Percentiles rank a stretch among this genome's conserved stretches.
These are phyloP conservation scores for Malus sylvestris DNA, from an alignment of 306 rosid genomes.

Conservation along the genomic window DNA sequence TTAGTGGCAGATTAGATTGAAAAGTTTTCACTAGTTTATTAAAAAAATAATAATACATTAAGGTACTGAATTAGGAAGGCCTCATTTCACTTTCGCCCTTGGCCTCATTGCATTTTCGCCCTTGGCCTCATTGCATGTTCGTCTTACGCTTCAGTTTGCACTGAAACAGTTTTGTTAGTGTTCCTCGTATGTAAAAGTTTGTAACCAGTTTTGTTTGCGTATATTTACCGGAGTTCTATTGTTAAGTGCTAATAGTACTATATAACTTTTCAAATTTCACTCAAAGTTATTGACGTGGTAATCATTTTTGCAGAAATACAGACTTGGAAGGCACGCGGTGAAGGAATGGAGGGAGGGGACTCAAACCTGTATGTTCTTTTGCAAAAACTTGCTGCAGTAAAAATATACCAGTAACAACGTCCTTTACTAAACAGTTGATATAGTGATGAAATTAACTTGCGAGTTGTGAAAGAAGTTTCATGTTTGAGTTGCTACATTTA, in stretches of 20 bases:
- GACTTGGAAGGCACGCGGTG: slow-evolving; percentile 7
- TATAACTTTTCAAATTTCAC: background rate
- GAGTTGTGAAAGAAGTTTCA: background rate
- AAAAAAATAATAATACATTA: no score
- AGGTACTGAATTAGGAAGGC: background rate
- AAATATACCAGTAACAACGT: background rate
- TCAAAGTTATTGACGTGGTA: background rate
- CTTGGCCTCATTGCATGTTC: background rate
- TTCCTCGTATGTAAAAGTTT: background rate
- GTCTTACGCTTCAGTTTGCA: background rate
- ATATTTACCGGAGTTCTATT: background rate
- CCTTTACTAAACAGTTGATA: background rate
- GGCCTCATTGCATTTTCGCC: no score
- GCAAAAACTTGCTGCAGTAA: background rate
- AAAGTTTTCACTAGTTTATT: background rate
- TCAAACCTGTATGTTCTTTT: background rate
- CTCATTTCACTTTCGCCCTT: no score
- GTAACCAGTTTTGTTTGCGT: background rate
- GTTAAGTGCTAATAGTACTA: background rate
- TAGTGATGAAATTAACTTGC: background rate
- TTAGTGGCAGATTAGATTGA: background rate
- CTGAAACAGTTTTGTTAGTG: background rate
- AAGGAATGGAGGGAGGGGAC: slow-evolving; percentile 9
- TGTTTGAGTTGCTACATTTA: background rate
- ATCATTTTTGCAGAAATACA: slow-evolving; percentile 13